Base-by-base conservation (phyloP, 1,284 basidiomycete species). In the Ganoderma leucocontextum region DNA sequence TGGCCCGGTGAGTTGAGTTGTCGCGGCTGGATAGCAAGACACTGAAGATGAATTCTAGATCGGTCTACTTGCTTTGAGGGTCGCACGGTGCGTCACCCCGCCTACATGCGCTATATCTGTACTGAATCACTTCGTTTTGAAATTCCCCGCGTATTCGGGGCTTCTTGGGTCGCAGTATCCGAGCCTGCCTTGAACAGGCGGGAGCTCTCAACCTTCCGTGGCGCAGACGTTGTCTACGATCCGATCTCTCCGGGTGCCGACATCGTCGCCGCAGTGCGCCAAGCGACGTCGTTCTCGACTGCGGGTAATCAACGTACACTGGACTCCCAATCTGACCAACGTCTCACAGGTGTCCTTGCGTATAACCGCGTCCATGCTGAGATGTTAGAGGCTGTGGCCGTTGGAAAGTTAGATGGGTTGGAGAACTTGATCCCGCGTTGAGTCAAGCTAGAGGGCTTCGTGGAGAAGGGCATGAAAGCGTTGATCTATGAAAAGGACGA, bases 261-360 rank as follows among this genome's bases (percentile, higher is more conserved):
- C 64, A 69, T 78, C n/a, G 72, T 75, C 10, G 69, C 67, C 0
- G 71, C 69, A 19, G 68, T 74, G 15, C 57, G 66, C 17, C 61
- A 73, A 41, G 72, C 75, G 10, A 79, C 62, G 73, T 80, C 61
- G 76, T 78, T 2, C 78, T 79, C 65, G 80, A 81, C 65, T 80
- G 79, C 80, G 0, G 80, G 80, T 6, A 67, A 74, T 3, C 76
- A 79, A 63, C 67, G 63, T 10, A 75, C 75, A 19, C 61, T 81
- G 33, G 74, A 76, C 10, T 8, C 33, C 8, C 52, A 17, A 3
- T 33, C 10, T 35, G 25, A 55, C 8, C 9, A 22, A 35, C 33
- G 7, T n/a, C 17, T 10, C 19, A 4, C 10, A 58, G 55, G 35
- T 38, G 36, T 60, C 60, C 5, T 58, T 22, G 33, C 55, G 9